phyloP scores from a whole-genome alignment of 2,329 filamentous ascomycete species.

The Nigrospora oryzae region DNA sequence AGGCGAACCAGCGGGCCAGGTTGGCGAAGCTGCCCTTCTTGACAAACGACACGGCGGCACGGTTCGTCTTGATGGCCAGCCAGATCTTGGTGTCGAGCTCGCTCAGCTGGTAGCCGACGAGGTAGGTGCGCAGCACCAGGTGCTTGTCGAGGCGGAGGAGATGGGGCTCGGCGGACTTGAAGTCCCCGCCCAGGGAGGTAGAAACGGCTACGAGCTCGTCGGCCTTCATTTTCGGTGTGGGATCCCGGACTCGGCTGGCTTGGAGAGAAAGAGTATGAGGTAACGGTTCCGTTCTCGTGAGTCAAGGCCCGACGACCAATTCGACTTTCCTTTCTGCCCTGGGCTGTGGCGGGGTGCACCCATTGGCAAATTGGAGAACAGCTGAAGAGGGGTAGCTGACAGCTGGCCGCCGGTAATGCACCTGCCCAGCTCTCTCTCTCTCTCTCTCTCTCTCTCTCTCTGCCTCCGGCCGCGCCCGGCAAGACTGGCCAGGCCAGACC shows the following conservation, averaged over 20 bases:
- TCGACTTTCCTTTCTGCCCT: not conserved
- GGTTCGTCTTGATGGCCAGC: constrained; percentile 75
- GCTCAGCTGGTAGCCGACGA: constrained; percentile 71
- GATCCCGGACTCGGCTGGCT: constrained; percentile 5
- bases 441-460: too few relatives aligned
- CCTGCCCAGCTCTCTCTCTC: too few relatives aligned
- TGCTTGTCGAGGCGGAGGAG: constrained; percentile 77
- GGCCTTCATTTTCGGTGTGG: constrained; percentile 39
- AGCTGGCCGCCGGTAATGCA: not conserved
- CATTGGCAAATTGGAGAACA: not conserved
- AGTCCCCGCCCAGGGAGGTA: constrained; percentile 53
- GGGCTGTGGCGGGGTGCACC: constrained; percentile 1
- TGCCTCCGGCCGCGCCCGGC: not conserved
- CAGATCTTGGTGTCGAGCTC: constrained; percentile 76
- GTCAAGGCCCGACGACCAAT: constrained; percentile 1
- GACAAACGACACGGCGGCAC: constrained; percentile 72
- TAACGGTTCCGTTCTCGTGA: not conserved
- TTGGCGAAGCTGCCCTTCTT: constrained; percentile 72
- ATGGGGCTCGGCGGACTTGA: constrained; percentile 71
- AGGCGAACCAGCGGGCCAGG: constrained; percentile 78
- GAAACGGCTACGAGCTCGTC: constrained; percentile 46
- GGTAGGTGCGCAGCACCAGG: constrained; percentile 76
- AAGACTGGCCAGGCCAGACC: not conserved
- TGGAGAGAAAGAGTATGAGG: constrained; percentile 1
- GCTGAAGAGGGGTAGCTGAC: constrained; percentile 1